These are phyloP conservation scores for Naematelia encephala DNA, from an alignment of 768 basidiomycete genomes.

Conservation along the genomic window DNA sequence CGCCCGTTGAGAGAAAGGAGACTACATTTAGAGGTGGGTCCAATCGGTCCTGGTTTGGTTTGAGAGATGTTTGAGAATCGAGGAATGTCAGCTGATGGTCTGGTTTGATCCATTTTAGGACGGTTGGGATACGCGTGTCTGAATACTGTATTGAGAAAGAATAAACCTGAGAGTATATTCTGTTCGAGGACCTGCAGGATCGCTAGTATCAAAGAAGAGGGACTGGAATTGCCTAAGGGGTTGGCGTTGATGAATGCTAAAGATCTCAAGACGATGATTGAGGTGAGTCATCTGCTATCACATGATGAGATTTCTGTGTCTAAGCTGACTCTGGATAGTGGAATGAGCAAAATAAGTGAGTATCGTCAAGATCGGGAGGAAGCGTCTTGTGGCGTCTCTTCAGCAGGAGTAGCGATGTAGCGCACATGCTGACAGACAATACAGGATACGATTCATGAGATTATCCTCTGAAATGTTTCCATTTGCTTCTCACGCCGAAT, in stretches of 20 bases:
- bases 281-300: conserved; percentile 45
- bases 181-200: conserved; percentile 63
- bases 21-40: conserved; percentile 61
- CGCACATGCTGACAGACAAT: conserved; percentile 8
- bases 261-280: conserved; percentile 69
- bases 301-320: background rate
- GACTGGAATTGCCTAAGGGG: conserved; percentile 76
- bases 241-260: conserved; percentile 70
- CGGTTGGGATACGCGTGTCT: conserved; percentile 55
- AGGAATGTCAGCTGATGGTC: background rate
- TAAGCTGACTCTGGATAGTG: conserved; percentile 58
- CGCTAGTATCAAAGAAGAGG: conserved; percentile 73
- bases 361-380: conserved; percentile 5
- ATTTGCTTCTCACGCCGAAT: conserved; percentile 68
- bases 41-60: background rate
- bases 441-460: conserved; percentile 80
- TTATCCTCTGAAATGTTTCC: conserved; percentile 91
- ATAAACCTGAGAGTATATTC: conserved; percentile 69
- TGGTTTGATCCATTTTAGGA: conserved; percentile 51
- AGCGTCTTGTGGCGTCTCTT: background rate
- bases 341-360: conserved; percentile 77
- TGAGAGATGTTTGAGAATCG: background rate
- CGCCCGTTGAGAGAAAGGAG: conserved; percentile 63
- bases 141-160: conserved; percentile 66
- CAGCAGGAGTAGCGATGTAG: background rate